These are phyloP conservation scores for Elongisporangium undulatum DNA, from an alignment of 352 stramenopile species.

Conservation along the genomic window DNA sequence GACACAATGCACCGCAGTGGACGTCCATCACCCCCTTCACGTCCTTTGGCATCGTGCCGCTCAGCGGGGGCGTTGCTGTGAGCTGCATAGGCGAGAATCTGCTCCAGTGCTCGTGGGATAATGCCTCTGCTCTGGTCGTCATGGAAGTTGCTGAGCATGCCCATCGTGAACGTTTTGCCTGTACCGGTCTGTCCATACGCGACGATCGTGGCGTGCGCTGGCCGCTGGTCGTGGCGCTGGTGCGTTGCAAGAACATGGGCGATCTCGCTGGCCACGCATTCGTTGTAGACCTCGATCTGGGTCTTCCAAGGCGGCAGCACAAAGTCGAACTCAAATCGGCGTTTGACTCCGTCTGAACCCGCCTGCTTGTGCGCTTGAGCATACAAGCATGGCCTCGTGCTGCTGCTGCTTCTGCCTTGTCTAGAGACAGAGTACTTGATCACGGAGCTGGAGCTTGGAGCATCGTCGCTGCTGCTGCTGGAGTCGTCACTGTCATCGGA, in stretches of 20 bases:
- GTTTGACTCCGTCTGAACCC: constrained; percentile 8
- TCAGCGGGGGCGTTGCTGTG: constrained; percentile 7
- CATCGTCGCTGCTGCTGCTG: constrained; percentile 9
- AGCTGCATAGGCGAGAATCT: constrained; percentile 38
- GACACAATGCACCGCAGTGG: constrained; percentile 11
- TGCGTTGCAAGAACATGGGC: constrained; percentile 22
- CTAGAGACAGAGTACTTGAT: constrained; percentile 17
- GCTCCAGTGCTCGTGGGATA: constrained; percentile 54
- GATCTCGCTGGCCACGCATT: constrained; percentile 31
- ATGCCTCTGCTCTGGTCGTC: constrained; percentile 35
- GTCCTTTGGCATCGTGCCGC: background rate
- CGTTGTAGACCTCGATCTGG: constrained; percentile 49
- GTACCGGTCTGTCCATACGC: constrained; percentile 75
- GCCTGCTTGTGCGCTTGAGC: constrained; percentile 15
- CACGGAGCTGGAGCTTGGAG: constrained; percentile 1
- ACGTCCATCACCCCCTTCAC: background rate
- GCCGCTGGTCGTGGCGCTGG: constrained; percentile 11
- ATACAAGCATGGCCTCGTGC: constrained; percentile 11
- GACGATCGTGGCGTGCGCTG: constrained; percentile 43
- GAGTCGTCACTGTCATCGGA: constrained; percentile 10
- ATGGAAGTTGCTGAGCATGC: constrained; percentile 40
- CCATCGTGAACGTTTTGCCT: constrained; percentile 78
- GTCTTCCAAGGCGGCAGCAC: constrained; percentile 47
- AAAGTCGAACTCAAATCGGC: constrained; percentile 64
- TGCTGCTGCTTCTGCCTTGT: constrained; percentile 7